Base-by-base conservation (phyloP, 2,329 filamentous ascomycete genomes). In the Cercospora citrullina region DNA sequence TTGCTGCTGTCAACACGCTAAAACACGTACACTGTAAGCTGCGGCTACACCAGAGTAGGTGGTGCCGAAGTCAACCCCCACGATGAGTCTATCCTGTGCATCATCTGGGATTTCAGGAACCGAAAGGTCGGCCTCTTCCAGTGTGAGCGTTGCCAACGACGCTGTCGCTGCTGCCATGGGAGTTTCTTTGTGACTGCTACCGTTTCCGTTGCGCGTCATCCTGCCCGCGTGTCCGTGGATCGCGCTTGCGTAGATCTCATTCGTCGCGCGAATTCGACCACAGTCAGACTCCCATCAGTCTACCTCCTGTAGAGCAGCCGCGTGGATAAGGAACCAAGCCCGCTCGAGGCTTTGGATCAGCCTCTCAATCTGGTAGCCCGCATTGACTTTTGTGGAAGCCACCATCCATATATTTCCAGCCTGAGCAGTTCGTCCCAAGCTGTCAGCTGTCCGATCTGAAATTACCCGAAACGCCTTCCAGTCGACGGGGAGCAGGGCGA, bases 1-100 rank as follows among this genome's bases (percentile, higher is more conserved):
- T 59, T 36, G 55, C 3, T 59, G 28, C 48, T 36, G 28, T 36
- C 55, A 59, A 59, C 28, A 33, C 55, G 31, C 55, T 59, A 59
- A 48, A 26, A 26, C 21, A 63, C 61, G 23, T 63, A 63, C 74
- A 58, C 73, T 76, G 68, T 77, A 77, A 18, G 72, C 72, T n/a
- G 64, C 66, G 31, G 84, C 87, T 81, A 80, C 90, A 87, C 90
- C 91, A 53, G 89, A 92, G 76, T 92, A 94, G 1, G 91, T 94
- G n/a, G 91, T 94, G 14, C 91, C 91, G 81, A 94, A 94, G 77
- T 94, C 91, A 7, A 94, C 87, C 7, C 91, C 91, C 36, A 94
- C 90, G 73, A 93, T 91, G 72, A 93, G 80, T 64, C 89, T 84
- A 76, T 92, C 90, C 33, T 73, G 68, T 23, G 16, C n/a, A 36